These are phyloP conservation scores for Nannizziopsis barbatae DNA, from an alignment of 2,329 filamentous ascomycete genomes.

Conservation along the genomic window DNA sequence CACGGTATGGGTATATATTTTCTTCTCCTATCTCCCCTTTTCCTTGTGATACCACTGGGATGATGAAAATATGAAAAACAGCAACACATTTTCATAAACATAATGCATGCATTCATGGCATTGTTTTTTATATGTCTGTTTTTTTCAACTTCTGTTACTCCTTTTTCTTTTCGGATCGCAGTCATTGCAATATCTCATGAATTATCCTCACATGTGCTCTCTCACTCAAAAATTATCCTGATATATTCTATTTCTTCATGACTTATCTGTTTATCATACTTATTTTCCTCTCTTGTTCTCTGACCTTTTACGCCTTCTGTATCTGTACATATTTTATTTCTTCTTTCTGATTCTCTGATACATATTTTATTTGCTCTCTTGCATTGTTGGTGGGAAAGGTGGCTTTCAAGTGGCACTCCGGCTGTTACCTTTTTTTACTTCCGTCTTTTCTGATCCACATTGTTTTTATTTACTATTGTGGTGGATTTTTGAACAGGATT, in stretches of 20 bases:
- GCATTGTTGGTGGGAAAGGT: no score
- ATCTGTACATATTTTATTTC: no score
- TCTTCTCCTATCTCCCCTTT: conserved; percentile 4
- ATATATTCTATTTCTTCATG: background rate
- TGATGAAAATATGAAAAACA: background rate
- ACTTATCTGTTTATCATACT: background rate
- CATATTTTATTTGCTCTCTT: background rate
- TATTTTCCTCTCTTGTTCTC: background rate
- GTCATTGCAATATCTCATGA: no score
- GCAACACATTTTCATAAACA: background rate
- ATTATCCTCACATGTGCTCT: background rate
- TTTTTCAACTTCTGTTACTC: background rate
- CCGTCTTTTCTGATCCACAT: background rate
- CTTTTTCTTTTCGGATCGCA: no score
- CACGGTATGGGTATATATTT: conserved; percentile 3
- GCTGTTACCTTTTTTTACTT: background rate
- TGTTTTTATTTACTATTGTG: background rate
- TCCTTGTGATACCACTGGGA: conserved; percentile 3
- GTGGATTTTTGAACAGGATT: no score
- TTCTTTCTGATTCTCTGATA: background rate
- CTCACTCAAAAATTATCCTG: no score
- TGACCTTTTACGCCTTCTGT: no score
- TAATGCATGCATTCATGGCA: conserved; percentile 1
- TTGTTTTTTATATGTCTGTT: background rate
- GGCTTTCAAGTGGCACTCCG: no score